Percentiles rank a stretch among this genome's conserved stretches.
Evolutionary conservation across 140 eudicot species (phyloP).

Genomic region (Oenanthe javanica): DNA sequence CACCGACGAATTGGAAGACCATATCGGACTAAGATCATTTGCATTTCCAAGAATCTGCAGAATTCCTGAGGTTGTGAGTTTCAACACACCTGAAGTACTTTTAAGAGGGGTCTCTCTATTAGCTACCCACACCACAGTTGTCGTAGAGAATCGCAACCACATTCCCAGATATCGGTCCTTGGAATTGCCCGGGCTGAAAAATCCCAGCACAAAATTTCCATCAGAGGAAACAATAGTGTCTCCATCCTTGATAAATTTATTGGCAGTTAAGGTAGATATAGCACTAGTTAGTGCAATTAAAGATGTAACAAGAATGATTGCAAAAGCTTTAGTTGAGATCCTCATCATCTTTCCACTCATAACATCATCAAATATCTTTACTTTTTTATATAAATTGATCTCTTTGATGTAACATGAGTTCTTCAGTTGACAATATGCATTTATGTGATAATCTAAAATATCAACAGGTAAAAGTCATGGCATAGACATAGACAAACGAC

Average conservation of each 20-base stretch:
- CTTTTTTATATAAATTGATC: background rate
- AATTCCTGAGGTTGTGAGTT: background rate
- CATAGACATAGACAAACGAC: background rate
- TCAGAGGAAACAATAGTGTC: background rate
- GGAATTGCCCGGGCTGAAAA: slow-evolving; percentile 7
- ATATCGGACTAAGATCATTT: slow-evolving; percentile 4
- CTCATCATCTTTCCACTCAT: background rate
- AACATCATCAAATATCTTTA: background rate
- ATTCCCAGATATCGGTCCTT: slow-evolving; percentile 10
- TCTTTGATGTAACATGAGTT: background rate
- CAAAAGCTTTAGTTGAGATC: background rate
- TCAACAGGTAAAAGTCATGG: background rate
- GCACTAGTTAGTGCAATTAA: slow-evolving; percentile 11
- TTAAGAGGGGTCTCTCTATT: slow-evolving; percentile 2
- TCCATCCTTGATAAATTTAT: background rate
- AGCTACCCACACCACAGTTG: slow-evolving; percentile 11
- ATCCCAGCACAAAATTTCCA: slow-evolving; percentile 10
- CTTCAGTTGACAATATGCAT: background rate
- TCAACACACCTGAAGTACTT: background rate
- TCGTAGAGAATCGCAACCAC: background rate
- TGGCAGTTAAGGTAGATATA: background rate
- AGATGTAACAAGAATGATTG: slow-evolving; percentile 9
- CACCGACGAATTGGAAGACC: slow-evolving; percentile 33
- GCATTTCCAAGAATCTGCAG: background rate
- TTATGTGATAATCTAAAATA: background rate